A percentile compares a stretch with the other conserved stretches of the same genome.
Evolutionary conservation across 768 basidiomycete genomes (phyloP).

Genomic region (Cyclocybe aegerita): DNA sequence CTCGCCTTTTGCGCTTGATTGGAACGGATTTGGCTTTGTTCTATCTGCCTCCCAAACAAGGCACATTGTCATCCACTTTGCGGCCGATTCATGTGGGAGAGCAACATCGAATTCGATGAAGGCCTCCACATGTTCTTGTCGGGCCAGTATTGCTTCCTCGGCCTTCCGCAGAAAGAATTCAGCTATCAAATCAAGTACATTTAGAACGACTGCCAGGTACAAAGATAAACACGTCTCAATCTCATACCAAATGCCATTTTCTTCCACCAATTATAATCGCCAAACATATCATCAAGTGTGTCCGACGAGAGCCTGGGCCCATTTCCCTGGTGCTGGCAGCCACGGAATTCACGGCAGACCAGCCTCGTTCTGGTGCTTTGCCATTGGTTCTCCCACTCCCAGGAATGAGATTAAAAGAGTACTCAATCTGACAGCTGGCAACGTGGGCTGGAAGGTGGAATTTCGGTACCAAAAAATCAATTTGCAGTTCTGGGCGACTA

Average conservation of each 20-base stretch:
- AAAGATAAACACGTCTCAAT: neutral
- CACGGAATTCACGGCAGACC: constrained; percentile 23
- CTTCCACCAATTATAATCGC: constrained; percentile 33
- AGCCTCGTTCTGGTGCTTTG: constrained; percentile 31
- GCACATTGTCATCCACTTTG: neutral
- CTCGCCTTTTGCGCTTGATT: neutral
- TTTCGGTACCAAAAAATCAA: constrained; percentile 12
- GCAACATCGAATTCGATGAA: constrained; percentile 1
- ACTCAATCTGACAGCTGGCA: neutral
- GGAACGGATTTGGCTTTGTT: neutral
- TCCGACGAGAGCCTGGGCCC: constrained; percentile 23
- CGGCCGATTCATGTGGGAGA: neutral
- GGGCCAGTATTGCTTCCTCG: neutral
- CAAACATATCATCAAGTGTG: constrained; percentile 33
- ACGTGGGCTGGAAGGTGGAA: constrained; percentile 15
- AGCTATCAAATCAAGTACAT: neutral
- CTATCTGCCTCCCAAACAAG: neutral
- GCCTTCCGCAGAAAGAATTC: neutral
- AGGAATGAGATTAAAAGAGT: constrained; percentile 16
- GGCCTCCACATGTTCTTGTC: neutral
- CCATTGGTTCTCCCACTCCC: constrained; percentile 34
- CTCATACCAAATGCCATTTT: constrained; percentile 17
- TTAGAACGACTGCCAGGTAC: neutral
- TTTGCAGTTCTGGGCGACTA: neutral
- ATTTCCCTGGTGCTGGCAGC: constrained; percentile 36